Conservation (phyloP, 495 filamentous ascomycete genomes). For the Penicillium verhagenii region DNA sequence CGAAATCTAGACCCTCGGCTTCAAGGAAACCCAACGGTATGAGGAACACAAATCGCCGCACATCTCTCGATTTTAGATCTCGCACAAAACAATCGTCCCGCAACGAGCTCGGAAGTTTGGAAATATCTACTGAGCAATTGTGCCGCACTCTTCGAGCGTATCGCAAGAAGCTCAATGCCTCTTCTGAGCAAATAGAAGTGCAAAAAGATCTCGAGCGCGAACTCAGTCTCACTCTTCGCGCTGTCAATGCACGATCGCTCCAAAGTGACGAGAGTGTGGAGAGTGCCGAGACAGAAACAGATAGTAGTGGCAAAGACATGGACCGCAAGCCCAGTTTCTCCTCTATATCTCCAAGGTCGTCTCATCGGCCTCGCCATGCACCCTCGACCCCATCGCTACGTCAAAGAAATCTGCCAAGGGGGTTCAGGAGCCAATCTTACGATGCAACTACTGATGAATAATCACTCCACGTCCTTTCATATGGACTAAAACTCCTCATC, state of each 20-base stretch:
- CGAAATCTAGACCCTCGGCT: conserved; percentile 23
- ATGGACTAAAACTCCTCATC: too few species aligned
- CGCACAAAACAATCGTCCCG: conserved; percentile 54
- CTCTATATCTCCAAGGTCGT: conserved; percentile 20
- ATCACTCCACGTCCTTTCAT: background rate
- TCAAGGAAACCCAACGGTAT: conserved; percentile 20
- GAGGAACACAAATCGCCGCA: conserved; percentile 39
- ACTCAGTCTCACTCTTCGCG: conserved; percentile 69
- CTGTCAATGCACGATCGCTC: conserved; percentile 54
- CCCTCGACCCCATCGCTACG: conserved; percentile 40
- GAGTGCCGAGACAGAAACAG: conserved; percentile 39
- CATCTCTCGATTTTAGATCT: conserved; percentile 57
- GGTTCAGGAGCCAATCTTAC: conserved; percentile 1
- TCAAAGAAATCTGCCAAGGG: conserved; percentile 9
- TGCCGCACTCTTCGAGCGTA: conserved; percentile 78
- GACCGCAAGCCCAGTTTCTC: conserved; percentile 26
- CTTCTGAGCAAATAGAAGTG: conserved; percentile 60
- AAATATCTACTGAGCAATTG: conserved; percentile 74
- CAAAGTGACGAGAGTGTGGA: conserved; percentile 31
- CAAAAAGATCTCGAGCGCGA: conserved; percentile 77
- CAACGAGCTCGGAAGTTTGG: conserved; percentile 61
- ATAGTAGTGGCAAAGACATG: conserved; percentile 48
- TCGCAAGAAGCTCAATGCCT: conserved; percentile 72
- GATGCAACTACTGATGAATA: conserved; percentile 1
- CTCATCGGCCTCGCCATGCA: conserved; percentile 29